A percentile compares a stretch with the other conserved stretches of the same genome.
These are phyloP conservation scores for Ogataea polymorpha DNA, from an alignment of 805 yeast species.

Conservation along the genomic window DNA sequence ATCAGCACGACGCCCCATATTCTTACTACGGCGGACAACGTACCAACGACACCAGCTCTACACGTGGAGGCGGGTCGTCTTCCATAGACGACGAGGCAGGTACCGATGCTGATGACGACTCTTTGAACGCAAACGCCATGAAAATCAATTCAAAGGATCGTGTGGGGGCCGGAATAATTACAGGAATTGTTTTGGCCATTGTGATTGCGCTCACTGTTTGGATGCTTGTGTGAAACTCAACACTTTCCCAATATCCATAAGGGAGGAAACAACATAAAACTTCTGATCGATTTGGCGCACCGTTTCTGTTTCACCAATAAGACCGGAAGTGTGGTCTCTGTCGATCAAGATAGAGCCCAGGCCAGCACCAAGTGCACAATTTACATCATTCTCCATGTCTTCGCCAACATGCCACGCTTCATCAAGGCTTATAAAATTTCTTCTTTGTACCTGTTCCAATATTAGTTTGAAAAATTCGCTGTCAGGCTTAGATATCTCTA, in stretches of 20 bases:
- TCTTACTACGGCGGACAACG: slow-evolving; percentile 37
- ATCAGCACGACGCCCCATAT: slow-evolving; percentile 51
- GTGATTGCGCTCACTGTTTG: slow-evolving; percentile 69
- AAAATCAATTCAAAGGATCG: slow-evolving; percentile 59
- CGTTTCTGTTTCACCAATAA: slow-evolving; percentile 8
- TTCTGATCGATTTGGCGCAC: slow-evolving; percentile 11
- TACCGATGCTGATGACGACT: slow-evolving; percentile 52
- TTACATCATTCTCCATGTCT: slow-evolving; percentile 50
- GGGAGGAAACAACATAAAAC: slow-evolving; percentile 20
- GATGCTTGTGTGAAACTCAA: slow-evolving; percentile 48
- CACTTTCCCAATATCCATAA: slow-evolving; percentile 10
- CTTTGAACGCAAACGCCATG: slow-evolving; percentile 39
- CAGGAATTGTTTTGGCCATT: slow-evolving; percentile 65
- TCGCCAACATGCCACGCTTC: slow-evolving; percentile 69
- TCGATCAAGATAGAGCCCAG: slow-evolving; percentile 52
- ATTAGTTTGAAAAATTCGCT: slow-evolving; percentile 43
- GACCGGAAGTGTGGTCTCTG: slow-evolving; percentile 17
- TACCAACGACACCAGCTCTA: not conserved
- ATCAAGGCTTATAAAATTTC: slow-evolving; percentile 17
- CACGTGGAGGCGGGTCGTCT: slow-evolving; percentile 42
- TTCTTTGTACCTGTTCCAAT: slow-evolving; percentile 20
- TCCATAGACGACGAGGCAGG: slow-evolving; percentile 41
- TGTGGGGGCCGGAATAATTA: slow-evolving; percentile 88
- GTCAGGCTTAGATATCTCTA: slow-evolving; percentile 54
- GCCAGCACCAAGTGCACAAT: slow-evolving; percentile 52